Percentiles rank a stretch among this genome's conserved stretches.
Conservation (phyloP, 2,329 filamentous ascomycete genomes). For the Xylaria sp. region DNA sequence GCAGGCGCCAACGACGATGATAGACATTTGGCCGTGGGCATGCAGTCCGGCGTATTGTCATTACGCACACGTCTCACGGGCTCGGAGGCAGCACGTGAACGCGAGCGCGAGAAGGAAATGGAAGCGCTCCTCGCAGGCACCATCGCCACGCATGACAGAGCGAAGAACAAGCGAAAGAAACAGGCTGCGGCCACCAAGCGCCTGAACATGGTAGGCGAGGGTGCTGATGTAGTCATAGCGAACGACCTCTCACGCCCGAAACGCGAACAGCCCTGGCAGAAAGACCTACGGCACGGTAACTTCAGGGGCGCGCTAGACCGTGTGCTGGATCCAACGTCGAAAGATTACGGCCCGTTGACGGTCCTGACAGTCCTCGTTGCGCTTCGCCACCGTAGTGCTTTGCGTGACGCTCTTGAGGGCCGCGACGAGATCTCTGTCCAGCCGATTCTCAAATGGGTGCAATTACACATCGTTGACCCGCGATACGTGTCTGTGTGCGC, state of each 20-base stretch:
- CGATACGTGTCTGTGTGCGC: conserved; percentile 83
- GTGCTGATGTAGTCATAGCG: conserved; percentile 88
- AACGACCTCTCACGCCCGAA: conserved; percentile 62
- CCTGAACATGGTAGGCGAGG: conserved; percentile 86
- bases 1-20: conserved; percentile 77
- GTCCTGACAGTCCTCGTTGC: conserved; percentile 83
- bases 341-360: conserved; percentile 67
- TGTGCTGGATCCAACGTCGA: conserved; percentile 67
- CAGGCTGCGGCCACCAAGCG: conserved; percentile 56
- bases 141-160: conserved; percentile 79
- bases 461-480: conserved; percentile 82
- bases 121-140: conserved; percentile 80
- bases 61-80: conserved; percentile 89
- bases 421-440: conserved; percentile 84
- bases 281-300: conserved; percentile 78
- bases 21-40: conserved; percentile 92
- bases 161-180: conserved; percentile 75
- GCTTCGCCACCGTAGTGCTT: conserved; percentile 85
- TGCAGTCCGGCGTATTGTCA: conserved; percentile 92
- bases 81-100: conserved; percentile 78
- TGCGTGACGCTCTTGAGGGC: conserved; percentile 80
- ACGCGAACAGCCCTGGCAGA: conserved; percentile 79
- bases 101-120: conserved; percentile 86
- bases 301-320: conserved; percentile 83
- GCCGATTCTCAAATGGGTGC: conserved; percentile 85